These are phyloP conservation scores for Kodamaea neixiangensis DNA, from an alignment of 805 yeast genomes.

Conservation along the genomic window DNA sequence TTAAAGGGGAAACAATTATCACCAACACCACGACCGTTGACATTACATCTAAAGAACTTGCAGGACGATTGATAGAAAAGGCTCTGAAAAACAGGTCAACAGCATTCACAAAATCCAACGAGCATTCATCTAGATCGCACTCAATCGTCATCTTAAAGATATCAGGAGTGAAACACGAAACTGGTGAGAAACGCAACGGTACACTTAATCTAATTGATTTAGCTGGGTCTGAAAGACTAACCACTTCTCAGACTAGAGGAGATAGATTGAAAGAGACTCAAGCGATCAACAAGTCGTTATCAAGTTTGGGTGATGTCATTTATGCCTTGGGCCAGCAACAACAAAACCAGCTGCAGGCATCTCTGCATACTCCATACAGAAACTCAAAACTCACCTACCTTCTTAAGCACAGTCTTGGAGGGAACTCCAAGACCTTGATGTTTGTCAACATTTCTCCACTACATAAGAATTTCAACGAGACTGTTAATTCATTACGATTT, in stretches of 20 bases:
- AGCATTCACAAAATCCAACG: conserved; percentile 80
- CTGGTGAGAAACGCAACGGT: conserved; percentile 48
- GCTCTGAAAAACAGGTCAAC: conserved; percentile 70
- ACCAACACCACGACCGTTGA: conserved; percentile 56
- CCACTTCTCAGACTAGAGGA: conserved; percentile 75
- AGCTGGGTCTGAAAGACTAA: conserved; percentile 90
- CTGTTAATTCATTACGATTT: conserved; percentile 82
- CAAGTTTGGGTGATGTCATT: conserved; percentile 89
- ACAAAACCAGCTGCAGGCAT: conserved; percentile 8
- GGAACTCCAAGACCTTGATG: conserved; percentile 88
- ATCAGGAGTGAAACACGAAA: conserved; percentile 47
- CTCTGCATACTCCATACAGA: conserved; percentile 62
- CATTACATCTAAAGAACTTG: conserved; percentile 51
- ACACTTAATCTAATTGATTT: conserved; percentile 80
- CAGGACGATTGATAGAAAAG: conserved; percentile 47
- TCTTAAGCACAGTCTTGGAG: conserved; percentile 80
- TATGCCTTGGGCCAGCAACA: conserved; percentile 54
- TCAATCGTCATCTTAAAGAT: conserved; percentile 71
- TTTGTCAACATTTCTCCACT: conserved; percentile 85
- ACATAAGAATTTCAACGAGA: conserved; percentile 64
- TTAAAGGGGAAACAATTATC: conserved; percentile 53
- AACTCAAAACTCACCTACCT: conserved; percentile 78
- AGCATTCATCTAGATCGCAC: conserved; percentile 89
- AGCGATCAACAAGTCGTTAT: conserved; percentile 82
- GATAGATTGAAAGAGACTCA: conserved; percentile 84